Evolutionary conservation across 768 basidiomycete species (phyloP).

Genomic region (Trametes meyenii): DNA sequence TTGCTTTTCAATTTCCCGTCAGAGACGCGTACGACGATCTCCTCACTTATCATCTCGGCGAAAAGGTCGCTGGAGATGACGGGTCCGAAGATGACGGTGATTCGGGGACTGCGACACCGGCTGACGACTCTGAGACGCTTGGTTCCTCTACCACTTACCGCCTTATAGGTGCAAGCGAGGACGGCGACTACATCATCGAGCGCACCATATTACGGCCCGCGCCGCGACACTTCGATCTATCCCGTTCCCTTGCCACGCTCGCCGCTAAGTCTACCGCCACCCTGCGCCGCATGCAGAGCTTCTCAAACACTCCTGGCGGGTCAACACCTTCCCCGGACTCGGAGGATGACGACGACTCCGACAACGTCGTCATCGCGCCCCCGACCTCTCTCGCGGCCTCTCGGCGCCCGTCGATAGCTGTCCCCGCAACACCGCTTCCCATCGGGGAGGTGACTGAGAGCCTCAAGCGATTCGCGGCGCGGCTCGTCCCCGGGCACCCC

Average conservation of each 20-base stretch:
- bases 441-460: conserved; percentile 12
- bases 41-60: conserved; percentile 6
- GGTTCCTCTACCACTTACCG: conserved; percentile 3
- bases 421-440: conserved; percentile 7
- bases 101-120: conserved; percentile 1
- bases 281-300: conserved; percentile 1
- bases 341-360: background rate
- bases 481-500: background rate
- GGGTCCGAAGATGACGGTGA: background rate
- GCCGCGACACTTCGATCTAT: conserved; percentile 4
- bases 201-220: conserved; percentile 20
- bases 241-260: conserved; percentile 4
- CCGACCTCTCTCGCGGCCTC: conserved; percentile 2
- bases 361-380: conserved; percentile 1
- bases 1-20: background rate
- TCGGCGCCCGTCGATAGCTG: conserved; percentile 11
- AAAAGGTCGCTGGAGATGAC: background rate
- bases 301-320: background rate
- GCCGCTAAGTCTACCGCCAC: conserved; percentile 11
- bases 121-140: background rate
- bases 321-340: background rate
- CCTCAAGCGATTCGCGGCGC: conserved; percentile 15
- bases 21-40: conserved; percentile 4
- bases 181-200: conserved; percentile 13
- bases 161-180: conserved; percentile 7